A percentile compares a stretch with the other conserved stretches of the same genome.
Evolutionary conservation across 176 grass and related monocot species (phyloP).

Genomic region (Cenchrus americanus): DNA sequence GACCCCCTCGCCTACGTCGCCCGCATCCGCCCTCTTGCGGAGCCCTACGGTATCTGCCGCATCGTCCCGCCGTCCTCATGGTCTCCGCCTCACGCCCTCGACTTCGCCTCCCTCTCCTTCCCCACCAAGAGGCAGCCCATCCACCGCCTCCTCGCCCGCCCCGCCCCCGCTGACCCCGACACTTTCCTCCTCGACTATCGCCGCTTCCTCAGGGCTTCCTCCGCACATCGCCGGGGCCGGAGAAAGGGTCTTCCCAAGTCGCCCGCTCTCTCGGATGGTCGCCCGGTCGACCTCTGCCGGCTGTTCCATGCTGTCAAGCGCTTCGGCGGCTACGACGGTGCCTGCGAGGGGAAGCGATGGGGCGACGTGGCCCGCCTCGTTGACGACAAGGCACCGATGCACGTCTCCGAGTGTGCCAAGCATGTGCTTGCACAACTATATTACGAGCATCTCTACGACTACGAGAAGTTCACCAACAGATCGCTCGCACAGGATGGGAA

Average conservation of each 20-base stretch:
- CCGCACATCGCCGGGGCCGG: conserved; percentile 34
- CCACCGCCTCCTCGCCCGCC: conserved; percentile 78
- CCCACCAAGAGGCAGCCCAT: conserved; percentile 89
- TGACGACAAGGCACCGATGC: conserved; percentile 35
- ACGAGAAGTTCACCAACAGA: conserved; percentile 64
- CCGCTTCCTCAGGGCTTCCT: conserved; percentile 56
- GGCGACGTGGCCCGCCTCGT: conserved; percentile 71
- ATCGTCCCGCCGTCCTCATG: conserved; percentile 84
- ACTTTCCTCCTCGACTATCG: conserved; percentile 87
- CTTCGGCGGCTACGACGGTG: conserved; percentile 71
- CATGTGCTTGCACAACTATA: conserved; percentile 88
- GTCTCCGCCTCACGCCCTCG: conserved; percentile 66
- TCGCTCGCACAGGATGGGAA: not conserved
- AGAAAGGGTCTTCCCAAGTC: conserved; percentile 43
- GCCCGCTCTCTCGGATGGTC: conserved; percentile 61
- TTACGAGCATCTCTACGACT: conserved; percentile 79
- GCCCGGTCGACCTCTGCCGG: conserved; percentile 79
- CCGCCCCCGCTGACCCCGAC: conserved; percentile 70
- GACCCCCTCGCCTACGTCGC: conserved; percentile 78
- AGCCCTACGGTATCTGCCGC: conserved; percentile 86
- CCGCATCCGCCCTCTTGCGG: conserved; percentile 65
- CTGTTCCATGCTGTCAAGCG: conserved; percentile 86
- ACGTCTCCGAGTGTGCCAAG: conserved; percentile 80
- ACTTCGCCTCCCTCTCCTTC: conserved; percentile 56
- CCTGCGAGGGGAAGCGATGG: conserved; percentile 62